phyloP scores from a whole-genome alignment of 495 filamentous ascomycete genomes.

The Lepraria neglecta region DNA sequence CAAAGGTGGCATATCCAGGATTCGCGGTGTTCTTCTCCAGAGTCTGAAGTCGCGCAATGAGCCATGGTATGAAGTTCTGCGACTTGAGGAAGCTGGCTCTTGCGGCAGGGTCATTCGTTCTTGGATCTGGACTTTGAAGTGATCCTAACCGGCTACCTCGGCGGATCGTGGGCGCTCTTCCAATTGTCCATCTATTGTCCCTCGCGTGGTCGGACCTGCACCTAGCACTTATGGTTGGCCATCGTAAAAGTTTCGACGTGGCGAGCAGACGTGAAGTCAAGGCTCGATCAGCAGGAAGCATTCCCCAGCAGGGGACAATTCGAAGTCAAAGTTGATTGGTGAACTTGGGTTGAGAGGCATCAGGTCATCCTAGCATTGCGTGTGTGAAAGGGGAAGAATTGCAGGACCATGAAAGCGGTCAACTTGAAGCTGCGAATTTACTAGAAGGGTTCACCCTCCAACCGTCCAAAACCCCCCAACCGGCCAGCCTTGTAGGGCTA shows the following conservation, averaged over 20 bases:
- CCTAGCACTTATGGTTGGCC: neutral
- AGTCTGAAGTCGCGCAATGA: conserved; percentile 14
- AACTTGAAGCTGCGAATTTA: no score
- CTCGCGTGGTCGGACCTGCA: neutral
- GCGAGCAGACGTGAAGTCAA: conserved; percentile 24
- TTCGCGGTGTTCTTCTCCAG: conserved; percentile 4
- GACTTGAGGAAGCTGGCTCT: neutral
- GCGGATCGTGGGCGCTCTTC: no score
- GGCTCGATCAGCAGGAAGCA: conserved; percentile 18
- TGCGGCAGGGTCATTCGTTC: neutral
- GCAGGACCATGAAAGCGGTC: neutral
- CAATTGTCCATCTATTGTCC: neutral
- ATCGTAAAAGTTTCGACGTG: neutral
- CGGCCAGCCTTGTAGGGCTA: no score
- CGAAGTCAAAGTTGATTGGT: neutral
- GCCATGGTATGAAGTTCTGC: conserved; percentile 13
- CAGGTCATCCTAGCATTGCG: neutral
- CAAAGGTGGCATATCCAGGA: conserved; percentile 14
- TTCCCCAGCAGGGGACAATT: conserved; percentile 18
- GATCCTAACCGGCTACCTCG: no score
- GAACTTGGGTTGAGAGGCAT: neutral
- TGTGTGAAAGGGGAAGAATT: neutral
- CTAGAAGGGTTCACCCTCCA: no score
- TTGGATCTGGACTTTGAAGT: neutral
- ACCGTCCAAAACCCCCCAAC: no score